Evolutionary conservation across 2,329 filamentous ascomycete species (phyloP).

Genomic region (Dactylellina parvicollis): DNA sequence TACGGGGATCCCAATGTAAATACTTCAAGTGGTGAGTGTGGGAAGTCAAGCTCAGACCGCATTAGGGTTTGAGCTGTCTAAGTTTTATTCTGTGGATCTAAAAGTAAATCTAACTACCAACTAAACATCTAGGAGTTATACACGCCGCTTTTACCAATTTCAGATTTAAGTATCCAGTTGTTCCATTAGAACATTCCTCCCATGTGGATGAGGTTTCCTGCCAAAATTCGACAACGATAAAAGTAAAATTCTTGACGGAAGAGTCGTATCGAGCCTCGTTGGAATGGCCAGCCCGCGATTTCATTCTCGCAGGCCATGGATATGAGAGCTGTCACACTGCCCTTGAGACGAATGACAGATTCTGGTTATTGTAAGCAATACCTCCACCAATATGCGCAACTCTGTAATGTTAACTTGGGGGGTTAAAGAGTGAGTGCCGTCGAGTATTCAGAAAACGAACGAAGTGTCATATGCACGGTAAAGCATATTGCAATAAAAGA

Average conservation of each 20-base stretch:
- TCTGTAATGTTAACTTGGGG: too few relatives aligned
- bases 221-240: neutral
- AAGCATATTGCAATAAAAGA: neutral
- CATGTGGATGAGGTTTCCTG: neutral
- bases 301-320: neutral
- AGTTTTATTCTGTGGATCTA: too few relatives aligned
- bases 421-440: neutral
- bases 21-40: neutral
- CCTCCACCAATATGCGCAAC: too few relatives aligned
- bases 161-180: conserved; percentile 1
- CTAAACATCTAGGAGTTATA: neutral
- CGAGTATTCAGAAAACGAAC: neutral
- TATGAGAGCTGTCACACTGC: neutral
- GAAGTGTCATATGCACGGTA: neutral
- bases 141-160: neutral
- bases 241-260: neutral
- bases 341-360: neutral
- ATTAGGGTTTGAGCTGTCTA: too few relatives aligned
- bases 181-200: neutral
- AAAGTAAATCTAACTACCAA: too few relatives aligned
- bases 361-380: neutral
- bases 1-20: neutral
- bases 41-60: too few relatives aligned
- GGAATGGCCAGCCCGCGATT: neutral
- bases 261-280: neutral